phyloP scores from a whole-genome alignment of 1,284 basidiomycete genomes.

The Taiwanofungus camphoratus region DNA sequence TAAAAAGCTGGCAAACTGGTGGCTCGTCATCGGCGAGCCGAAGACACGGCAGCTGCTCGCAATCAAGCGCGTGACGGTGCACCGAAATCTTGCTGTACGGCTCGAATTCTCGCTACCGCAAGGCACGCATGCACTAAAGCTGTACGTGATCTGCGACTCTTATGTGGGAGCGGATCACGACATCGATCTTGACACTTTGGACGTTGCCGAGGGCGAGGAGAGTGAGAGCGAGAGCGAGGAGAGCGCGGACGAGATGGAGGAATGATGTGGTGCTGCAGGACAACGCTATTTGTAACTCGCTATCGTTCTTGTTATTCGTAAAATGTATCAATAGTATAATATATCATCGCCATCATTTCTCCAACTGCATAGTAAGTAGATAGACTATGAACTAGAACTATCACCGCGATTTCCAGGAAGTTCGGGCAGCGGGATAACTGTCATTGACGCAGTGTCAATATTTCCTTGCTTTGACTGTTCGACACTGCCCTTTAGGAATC shows the following conservation, averaged over 20 bases:
- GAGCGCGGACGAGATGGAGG: constrained; percentile 40
- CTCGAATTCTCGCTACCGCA: constrained; percentile 87
- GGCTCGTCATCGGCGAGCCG: constrained; percentile 89
- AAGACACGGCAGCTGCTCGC: constrained; percentile 74
- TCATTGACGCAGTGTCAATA: constrained; percentile 23
- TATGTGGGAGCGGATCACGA: constrained; percentile 91
- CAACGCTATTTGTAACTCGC: neutral
- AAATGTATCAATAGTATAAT: constrained; percentile 1
- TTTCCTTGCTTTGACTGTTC: constrained; percentile 19
- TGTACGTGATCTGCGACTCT: constrained; percentile 92
- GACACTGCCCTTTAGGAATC: constrained; percentile 21
- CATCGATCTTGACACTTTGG: constrained; percentile 72
- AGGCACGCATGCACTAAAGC: constrained; percentile 77
- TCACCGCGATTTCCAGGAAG: neutral
- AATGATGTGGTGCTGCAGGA: constrained; percentile 21
- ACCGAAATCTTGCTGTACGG: constrained; percentile 71
- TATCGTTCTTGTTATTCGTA: neutral
- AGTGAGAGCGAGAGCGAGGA: constrained; percentile 75
- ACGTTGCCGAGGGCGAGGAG: constrained; percentile 83
- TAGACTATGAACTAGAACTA: no score
- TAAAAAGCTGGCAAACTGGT: constrained; percentile 95
- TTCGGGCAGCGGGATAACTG: constrained; percentile 9
- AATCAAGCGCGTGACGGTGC: constrained; percentile 94
- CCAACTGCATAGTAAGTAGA: no score
- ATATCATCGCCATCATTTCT: neutral